Evolutionary conservation across 768 basidiomycete species (phyloP).

Genomic region (Russula griseocarnosa): DNA sequence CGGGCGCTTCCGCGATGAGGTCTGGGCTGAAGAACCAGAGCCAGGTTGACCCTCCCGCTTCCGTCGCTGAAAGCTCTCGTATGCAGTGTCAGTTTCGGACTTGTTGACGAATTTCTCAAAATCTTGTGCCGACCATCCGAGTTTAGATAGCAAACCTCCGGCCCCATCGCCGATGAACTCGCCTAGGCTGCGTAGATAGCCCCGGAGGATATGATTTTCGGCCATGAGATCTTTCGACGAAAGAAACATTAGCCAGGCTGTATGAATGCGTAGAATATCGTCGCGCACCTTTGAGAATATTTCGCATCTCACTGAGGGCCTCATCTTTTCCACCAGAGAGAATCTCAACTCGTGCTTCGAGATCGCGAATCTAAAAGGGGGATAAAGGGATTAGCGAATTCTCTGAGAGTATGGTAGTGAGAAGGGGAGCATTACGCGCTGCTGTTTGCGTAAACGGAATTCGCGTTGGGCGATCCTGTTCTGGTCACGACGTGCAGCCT

Average conservation of each 20-base stretch:
- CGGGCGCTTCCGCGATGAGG: conserved; percentile 49
- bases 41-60: conserved; percentile 44
- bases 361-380: conserved; percentile 73
- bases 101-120: conserved; percentile 81
- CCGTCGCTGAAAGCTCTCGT: conserved; percentile 79
- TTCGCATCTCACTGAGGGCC: conserved; percentile 74
- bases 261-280: conserved; percentile 1
- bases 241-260: conserved; percentile 4
- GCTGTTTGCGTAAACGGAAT: conserved; percentile 88
- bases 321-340: conserved; percentile 91
- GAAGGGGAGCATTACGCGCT: conserved; percentile 48
- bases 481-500: conserved; percentile 83
- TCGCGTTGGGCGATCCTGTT: conserved; percentile 92
- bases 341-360: conserved; percentile 93
- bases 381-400: background rate
- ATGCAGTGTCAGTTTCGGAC: conserved; percentile 89
- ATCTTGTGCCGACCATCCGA: conserved; percentile 73
- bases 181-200: conserved; percentile 69
- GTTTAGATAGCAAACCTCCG: conserved; percentile 69
- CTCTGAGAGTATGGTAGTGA: background rate
- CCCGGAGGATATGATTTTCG: conserved; percentile 83
- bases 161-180: conserved; percentile 85
- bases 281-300: conserved; percentile 66
- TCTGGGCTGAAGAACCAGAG: conserved; percentile 30
- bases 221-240: conserved; percentile 66